These are phyloP conservation scores for Exophiala xenobiotica DNA, from an alignment of 2,329 filamentous ascomycete species.

Conservation along the genomic window DNA sequence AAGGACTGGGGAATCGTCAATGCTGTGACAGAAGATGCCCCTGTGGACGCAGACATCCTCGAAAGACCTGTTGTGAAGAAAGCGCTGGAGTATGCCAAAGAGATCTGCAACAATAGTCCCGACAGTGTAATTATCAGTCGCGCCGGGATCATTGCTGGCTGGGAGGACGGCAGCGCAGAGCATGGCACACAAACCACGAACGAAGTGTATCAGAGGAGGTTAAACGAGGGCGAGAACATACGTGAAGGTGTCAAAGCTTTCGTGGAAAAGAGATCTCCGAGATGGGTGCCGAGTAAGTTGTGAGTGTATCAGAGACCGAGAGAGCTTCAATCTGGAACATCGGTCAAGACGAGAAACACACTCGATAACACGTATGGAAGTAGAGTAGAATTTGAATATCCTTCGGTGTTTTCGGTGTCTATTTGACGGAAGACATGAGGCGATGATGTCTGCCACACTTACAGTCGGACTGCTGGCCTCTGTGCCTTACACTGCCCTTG, in stretches of 20 bases:
- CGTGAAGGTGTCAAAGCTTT: conserved; percentile 72
- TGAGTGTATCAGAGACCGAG: conserved; percentile 18
- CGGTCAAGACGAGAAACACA: too few relatives aligned
- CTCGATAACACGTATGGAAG: too few relatives aligned
- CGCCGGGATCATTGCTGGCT: conserved; percentile 68
- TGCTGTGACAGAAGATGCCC: conserved; percentile 31
- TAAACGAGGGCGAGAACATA: conserved; percentile 64
- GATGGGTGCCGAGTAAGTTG: conserved; percentile 57
- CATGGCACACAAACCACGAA: conserved; percentile 60
- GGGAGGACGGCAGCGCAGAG: conserved; percentile 68
- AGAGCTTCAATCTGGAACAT: not conserved
- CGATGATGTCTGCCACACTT: too few relatives aligned
- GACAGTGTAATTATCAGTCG: conserved; percentile 73
- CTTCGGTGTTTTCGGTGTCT: not conserved
- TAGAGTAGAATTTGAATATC: not conserved
- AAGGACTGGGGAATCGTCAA: conserved; percentile 66
- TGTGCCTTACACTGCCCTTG: not conserved
- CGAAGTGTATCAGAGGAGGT: conserved; percentile 47
- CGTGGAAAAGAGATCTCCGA: conserved; percentile 70
- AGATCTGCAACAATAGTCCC: conserved; percentile 66
- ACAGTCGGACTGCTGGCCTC: too few relatives aligned
- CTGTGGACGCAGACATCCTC: conserved; percentile 18
- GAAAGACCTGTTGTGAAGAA: conserved; percentile 23
- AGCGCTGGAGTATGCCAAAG: conserved; percentile 61
- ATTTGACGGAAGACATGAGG: not conserved